Base-by-base conservation (phyloP, 1,284 basidiomycete species). In the Moniliophthora roreri region DNA sequence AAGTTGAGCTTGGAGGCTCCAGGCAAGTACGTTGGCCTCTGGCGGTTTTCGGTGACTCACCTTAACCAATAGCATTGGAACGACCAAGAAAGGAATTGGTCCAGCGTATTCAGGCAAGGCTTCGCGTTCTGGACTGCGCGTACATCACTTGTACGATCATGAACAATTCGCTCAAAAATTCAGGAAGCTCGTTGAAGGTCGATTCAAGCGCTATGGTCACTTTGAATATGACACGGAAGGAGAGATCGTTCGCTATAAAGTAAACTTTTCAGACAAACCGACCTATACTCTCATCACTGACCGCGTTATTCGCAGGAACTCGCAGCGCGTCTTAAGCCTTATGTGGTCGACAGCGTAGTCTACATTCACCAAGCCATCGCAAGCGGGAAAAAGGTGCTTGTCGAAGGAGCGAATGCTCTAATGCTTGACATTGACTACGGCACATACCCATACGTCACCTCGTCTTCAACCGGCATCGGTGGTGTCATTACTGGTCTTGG, bases 141-240 rank as follows among this genome's bases (percentile, higher is more conserved):
- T 99, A 1, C 96, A 99, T 74, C 96, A 99, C 73, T 80, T 99
- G 47, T 98, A 96, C 73, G 92, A 98, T 70, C 82, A 83, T 59
- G 85, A 87, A 26, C 82, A 82, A 3, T 99, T 99, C 71, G 89
- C 93, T 5, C 69, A 77, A 58, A 98, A 98, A 74, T 99, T 98
- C 81, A 84, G 97, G 64, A 95, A 86, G 70, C 79, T 98, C 56
- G 96, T 99, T 47, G 97, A 99, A 70, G 94, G 95, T 10, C 82
- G 96, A 15, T 97, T 97, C 80, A 99, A 99, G 77, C 90, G 96
- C 47, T 99, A 99, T 67, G 96, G 97, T 2, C 80, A 95, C 69
- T 99, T 99, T 63, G 96, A 98, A 69, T 99, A 98, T 67, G 96
- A 99, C 70, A 98, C 96, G 9, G 96, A 98, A 68, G 94, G 87